Evolutionary conservation across 306 rosid species (phyloP).

Genomic region (Cyclanthera cordifolia): DNA sequence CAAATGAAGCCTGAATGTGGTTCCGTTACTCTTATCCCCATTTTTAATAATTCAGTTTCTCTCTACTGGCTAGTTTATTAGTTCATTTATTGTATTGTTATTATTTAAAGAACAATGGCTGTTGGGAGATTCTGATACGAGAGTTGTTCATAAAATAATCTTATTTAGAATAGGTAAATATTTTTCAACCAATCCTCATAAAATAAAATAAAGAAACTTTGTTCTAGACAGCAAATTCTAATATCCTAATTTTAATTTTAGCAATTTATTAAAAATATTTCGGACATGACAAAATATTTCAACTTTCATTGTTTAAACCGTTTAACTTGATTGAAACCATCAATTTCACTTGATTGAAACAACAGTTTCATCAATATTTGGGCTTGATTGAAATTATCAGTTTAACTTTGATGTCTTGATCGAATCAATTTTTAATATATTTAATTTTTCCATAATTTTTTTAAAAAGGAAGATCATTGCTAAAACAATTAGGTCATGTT

Average conservation of each 20-base stretch:
- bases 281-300: too few species aligned
- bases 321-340: too few species aligned
- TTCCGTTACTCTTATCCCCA: slow-evolving; percentile 19
- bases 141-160: not conserved
- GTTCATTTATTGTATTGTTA: not conserved
- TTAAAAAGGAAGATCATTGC: too few species aligned
- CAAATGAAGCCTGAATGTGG: slow-evolving; percentile 12
- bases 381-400: too few species aligned
- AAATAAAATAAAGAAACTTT: not conserved
- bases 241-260: not conserved
- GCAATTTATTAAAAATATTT: not conserved
- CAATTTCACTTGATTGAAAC: too few species aligned
- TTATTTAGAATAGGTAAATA: not conserved
- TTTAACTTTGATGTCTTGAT: too few species aligned
- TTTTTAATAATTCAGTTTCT: not conserved
- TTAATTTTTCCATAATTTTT: too few species aligned
- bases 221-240: too few species aligned
- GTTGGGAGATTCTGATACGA: not conserved
- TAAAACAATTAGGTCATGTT: too few species aligned
- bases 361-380: too few species aligned
- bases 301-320: too few species aligned
- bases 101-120: not conserved
- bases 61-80: not conserved
- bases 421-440: too few species aligned
- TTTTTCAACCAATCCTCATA: not conserved